A percentile compares a stretch with the other conserved stretches of the same genome.
Evolutionary conservation across 192 early-diverging fungal genomes (phyloP).

Genomic region (Oehlia diaphana): DNA sequence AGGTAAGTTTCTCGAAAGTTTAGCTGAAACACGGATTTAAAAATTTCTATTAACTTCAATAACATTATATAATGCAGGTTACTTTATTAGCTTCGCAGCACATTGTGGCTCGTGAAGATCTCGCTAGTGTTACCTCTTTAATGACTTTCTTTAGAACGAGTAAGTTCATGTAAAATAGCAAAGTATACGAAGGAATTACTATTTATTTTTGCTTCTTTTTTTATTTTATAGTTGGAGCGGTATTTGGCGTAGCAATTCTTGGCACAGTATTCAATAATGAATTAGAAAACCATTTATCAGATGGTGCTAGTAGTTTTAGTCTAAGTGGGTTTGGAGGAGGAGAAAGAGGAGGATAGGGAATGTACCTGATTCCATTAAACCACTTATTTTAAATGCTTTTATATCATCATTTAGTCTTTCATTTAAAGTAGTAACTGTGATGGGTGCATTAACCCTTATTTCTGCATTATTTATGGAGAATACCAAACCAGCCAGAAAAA

Average conservation of each 20-base stretch:
- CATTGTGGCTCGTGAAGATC: constrained; percentile 53
- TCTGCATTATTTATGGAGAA: neutral
- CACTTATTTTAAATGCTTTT: neutral
- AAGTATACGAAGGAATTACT: neutral
- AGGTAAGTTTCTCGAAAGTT: constrained; percentile 39
- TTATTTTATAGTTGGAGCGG: constrained; percentile 30
- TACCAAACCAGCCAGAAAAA: neutral
- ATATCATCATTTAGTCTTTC: neutral
- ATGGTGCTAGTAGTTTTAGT: neutral
- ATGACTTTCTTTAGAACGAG: constrained; percentile 62
- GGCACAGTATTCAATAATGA: constrained; percentile 39
- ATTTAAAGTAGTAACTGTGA: neutral
- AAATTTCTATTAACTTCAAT: neutral
- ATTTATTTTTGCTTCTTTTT: constrained; percentile 32
- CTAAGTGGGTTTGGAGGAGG: neutral
- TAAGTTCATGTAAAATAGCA: constrained; percentile 12
- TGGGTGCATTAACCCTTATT: neutral
- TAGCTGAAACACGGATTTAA: neutral
- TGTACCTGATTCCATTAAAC: neutral
- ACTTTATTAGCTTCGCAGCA: constrained; percentile 71
- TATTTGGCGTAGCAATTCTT: constrained; percentile 43
- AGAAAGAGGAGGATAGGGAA: neutral
- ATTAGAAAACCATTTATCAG: neutral
- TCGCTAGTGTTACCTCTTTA: constrained; percentile 66
- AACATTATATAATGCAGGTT: constrained; percentile 57